Evolutionary conservation across 768 basidiomycete species (phyloP), one percentile per base, ranked within the genome.

Genomic region (Termitomyces eurrhizus): DNA sequence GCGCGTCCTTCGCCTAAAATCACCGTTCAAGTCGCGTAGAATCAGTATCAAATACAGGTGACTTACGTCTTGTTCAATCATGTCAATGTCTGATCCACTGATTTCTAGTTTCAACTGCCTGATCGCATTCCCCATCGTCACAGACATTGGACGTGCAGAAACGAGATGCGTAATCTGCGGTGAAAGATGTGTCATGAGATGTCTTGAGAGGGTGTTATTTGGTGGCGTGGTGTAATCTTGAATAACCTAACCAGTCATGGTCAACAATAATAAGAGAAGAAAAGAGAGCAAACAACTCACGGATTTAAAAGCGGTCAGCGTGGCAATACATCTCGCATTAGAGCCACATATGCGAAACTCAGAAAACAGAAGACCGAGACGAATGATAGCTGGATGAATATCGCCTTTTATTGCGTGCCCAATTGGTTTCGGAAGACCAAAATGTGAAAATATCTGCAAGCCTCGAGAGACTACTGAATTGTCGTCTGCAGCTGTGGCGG

Each of bases 51-150:
- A 57, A 61, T n/a, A 21, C 36, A 33, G 42, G 37, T 9, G 45
- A 68, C 72, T 65, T 68, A 96, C 96, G 75, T 98, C 93, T 69
- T 96, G 92, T 74, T 98, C 95, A 5, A 94, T 88, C 72, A 94
- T 80, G 77, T 99, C 96, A 52, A 93, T 93, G 66, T 95, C 92
- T 45, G 94, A 85, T 44, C 83, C 84, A 68, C 93, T 95, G 69
- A 99, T 97, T 68, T 98, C 94, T 58, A 96, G 79, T 77, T 99
- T 99, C 66, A 99, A 79, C 72, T 95, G 90, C 61, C 95, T 84
- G 66, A 94, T 93, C 0, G 95, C 93, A 69, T 95, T 96, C 0
- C 95, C 93, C 91, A 95, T 94, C 29, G 93, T 91, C 24, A 93
- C 87, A 18, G 92, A 90, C 89, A 95, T 90, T 0, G 93, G 92